These are phyloP conservation scores for Choanephora cucurbitarum DNA, from an alignment of 371 early-diverging fungal species.

Conservation along the genomic window DNA sequence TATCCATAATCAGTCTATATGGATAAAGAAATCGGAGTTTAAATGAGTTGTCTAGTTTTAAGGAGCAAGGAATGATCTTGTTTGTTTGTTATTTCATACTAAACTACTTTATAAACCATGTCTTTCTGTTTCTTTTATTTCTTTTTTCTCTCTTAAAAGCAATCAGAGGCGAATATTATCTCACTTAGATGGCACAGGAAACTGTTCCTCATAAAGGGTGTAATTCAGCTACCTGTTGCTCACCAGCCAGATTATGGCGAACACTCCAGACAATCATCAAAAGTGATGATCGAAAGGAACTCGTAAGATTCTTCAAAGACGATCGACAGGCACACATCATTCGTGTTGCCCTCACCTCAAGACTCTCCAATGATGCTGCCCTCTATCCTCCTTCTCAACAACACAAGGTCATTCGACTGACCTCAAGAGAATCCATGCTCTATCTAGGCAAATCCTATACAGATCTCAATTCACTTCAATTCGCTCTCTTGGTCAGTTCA, in stretches of 20 bases:
- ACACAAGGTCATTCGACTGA: slow-evolving; percentile 18
- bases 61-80: too few species aligned
- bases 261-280: slow-evolving; percentile 27
- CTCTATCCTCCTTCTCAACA: slow-evolving; percentile 27
- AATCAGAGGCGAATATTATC: too few species aligned
- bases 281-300: slow-evolving; percentile 10
- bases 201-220: slow-evolving; percentile 25
- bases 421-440: slow-evolving; percentile 7
- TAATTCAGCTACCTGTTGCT: slow-evolving; percentile 28
- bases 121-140: not conserved
- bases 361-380: slow-evolving; percentile 26
- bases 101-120: too few species aligned
- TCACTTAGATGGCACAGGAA: slow-evolving; percentile 8
- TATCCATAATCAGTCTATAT: too few species aligned
- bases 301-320: slow-evolving; percentile 24
- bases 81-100: too few species aligned
- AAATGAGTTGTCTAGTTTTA: too few species aligned
- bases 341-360: slow-evolving; percentile 24
- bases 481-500: slow-evolving; percentile 18
- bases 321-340: slow-evolving; percentile 21
- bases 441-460: slow-evolving; percentile 22
- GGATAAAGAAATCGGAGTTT: too few species aligned
- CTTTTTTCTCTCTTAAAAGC: too few species aligned
- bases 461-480: slow-evolving; percentile 27
- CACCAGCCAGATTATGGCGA: slow-evolving; percentile 32